phyloP scores from a whole-genome alignment of 179 eudicot genomes.

The Silene vulgaris region DNA sequence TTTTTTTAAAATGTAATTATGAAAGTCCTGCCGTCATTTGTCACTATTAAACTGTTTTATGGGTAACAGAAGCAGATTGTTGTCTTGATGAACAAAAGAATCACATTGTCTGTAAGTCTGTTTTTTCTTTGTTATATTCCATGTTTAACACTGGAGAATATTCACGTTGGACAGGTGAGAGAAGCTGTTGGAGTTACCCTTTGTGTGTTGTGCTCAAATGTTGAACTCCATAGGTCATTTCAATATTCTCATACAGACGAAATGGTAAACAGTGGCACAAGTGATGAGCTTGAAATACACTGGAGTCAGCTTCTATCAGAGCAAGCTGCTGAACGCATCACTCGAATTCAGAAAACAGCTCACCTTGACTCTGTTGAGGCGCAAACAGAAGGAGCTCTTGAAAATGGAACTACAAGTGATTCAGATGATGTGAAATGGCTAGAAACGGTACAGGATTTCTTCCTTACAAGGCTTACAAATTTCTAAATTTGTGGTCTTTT shows the following conservation, averaged over 20 bases:
- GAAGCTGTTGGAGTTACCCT: conserved; percentile 90
- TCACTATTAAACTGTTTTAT: not conserved
- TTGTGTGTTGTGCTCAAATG: conserved; percentile 84
- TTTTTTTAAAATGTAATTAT: not conserved
- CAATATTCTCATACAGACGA: conserved; percentile 28
- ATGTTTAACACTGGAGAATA: conserved; percentile 5
- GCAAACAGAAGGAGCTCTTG: conserved; percentile 32
- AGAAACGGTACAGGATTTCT: conserved; percentile 72
- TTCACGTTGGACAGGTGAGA: conserved; percentile 61
- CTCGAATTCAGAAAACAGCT: conserved; percentile 50
- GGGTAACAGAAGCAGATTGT: not conserved
- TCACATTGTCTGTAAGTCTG: conserved; percentile 1
- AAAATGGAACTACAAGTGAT: conserved; percentile 50
- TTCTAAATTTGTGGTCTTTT: not conserved
- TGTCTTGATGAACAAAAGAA: not conserved
- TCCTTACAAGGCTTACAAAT: not conserved
- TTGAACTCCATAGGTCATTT: conserved; percentile 52
- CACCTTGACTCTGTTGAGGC: conserved; percentile 51
- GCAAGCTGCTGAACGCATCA: conserved; percentile 66
- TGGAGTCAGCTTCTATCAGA: conserved; percentile 61
- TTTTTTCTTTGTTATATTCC: not conserved
- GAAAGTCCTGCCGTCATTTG: not conserved
- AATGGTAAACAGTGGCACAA: conserved; percentile 24
- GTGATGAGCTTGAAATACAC: conserved; percentile 32
- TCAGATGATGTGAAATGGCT: conserved; percentile 93